Percentiles rank a stretch among this genome's conserved stretches.
These are phyloP conservation scores for Drechslerella coelobrocha DNA, from an alignment of 2,329 filamentous ascomycete genomes.

Conservation along the genomic window DNA sequence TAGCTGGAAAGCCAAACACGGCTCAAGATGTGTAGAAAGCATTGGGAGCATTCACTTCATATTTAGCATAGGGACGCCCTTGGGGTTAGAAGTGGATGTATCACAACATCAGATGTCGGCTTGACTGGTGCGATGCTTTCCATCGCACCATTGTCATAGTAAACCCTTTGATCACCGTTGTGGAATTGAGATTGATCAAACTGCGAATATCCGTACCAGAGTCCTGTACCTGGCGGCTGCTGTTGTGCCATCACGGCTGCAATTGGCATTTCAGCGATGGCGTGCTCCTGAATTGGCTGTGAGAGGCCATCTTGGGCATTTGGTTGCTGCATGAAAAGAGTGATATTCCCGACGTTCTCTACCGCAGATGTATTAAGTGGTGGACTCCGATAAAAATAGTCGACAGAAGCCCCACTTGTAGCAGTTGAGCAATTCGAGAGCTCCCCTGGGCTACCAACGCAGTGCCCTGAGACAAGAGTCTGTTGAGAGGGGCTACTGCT, in stretches of 20 bases:
- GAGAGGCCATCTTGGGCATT: constrained; percentile 19
- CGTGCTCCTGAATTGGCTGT: constrained; percentile 36
- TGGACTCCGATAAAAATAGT: constrained; percentile 66
- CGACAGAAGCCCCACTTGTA: constrained; percentile 63
- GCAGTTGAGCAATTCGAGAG: constrained; percentile 66
- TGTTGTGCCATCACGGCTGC: constrained; percentile 30
- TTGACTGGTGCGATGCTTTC: constrained; percentile 33
- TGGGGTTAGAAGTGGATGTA: constrained; percentile 40
- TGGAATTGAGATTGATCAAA: constrained; percentile 47
- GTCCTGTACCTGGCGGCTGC: constrained; percentile 28
- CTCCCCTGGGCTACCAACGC: constrained; percentile 66
- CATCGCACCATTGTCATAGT: constrained; percentile 36
- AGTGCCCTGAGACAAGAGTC: constrained; percentile 59
- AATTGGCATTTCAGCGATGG: constrained; percentile 30
- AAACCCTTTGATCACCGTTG: constrained; percentile 35
- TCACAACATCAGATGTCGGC: constrained; percentile 27
- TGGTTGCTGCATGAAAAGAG: constrained; percentile 42
- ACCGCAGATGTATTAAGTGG: constrained; percentile 16
- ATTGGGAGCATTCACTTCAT: too few relatives aligned
- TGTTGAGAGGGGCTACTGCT: constrained; percentile 65
- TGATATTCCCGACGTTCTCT: constrained; percentile 27
- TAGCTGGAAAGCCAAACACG: too few relatives aligned
- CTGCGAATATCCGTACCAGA: constrained; percentile 47
- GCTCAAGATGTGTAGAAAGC: too few relatives aligned
- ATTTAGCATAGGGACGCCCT: constrained; percentile 41